These are phyloP conservation scores for Rehmannia glutinosa DNA, from an alignment of 257 asterid genomes.

Conservation along the genomic window DNA sequence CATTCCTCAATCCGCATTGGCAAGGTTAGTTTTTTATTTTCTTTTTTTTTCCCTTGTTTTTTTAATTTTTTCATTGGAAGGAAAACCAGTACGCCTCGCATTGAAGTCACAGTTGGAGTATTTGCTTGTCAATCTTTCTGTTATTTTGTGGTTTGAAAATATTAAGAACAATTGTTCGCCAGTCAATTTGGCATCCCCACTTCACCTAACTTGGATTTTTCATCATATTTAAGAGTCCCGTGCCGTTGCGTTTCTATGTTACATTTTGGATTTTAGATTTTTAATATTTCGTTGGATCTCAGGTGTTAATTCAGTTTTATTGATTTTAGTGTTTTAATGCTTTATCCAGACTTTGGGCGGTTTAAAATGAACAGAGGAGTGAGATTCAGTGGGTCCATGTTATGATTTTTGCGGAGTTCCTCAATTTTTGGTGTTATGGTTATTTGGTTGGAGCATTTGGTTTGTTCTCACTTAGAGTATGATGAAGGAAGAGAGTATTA, in stretches of 20 bases:
- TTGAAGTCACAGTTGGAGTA: conserved; percentile 43
- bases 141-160: too few relatives aligned
- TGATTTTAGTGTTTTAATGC: background rate
- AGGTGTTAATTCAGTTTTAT: conserved; percentile 5
- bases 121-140: conserved; percentile 51
- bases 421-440: conserved; percentile 8
- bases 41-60: background rate
- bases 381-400: too few relatives aligned
- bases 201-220: conserved; percentile 49
- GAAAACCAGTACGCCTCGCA: conserved; percentile 20
- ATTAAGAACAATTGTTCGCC: conserved; percentile 52
- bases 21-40: conserved; percentile 23
- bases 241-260: conserved; percentile 25
- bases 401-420: conserved; percentile 8
- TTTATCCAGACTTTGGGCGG: conserved; percentile 9
- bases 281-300: conserved; percentile 26
- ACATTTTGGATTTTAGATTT: conserved; percentile 13
- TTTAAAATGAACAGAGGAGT: too few relatives aligned
- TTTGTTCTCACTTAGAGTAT: conserved; percentile 11
- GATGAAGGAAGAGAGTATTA: conserved; percentile 13
- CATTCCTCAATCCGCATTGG: conserved; percentile 23
- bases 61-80: too few relatives aligned
- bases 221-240: conserved; percentile 20
- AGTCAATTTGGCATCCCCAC: conserved; percentile 57
- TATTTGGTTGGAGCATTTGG: conserved; percentile 13